Evolutionary conservation across 2,329 filamentous ascomycete species (phyloP), one percentile per base, ranked within the genome.

Genomic region (Alternaria novae-zelandiae): DNA sequence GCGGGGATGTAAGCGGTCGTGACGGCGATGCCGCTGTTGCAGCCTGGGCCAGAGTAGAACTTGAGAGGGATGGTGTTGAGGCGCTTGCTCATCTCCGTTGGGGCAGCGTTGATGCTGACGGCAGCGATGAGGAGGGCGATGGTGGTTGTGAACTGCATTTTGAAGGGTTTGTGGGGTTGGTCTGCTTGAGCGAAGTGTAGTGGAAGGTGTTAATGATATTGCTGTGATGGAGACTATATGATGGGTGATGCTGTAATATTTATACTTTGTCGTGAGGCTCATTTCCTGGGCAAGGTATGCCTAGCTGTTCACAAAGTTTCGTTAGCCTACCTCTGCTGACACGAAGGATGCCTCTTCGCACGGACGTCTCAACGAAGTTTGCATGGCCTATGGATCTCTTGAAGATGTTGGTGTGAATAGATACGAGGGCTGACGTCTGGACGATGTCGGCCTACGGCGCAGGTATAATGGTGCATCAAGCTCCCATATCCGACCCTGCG

Each of bases 1-100:
- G 67, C 59, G 36, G 65, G 67, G 17, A 71, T 57, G 41, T 54
- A 60, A 28, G 65, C 57, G 25, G 64, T 67, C 25, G 64, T 64
- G 20, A 67, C 36, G 60, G 17, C 15, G 11, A 11, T 54, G 30
- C 57, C 44, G 25, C 46, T 15, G 26, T 66, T 66, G 57, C 70
- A 69, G 15, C 60, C 62, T 3, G 54, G n/a, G 54, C 63, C 59
- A 15, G 54, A 47, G 49, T 60, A 70, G 64, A 68, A 63, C 41
- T 36, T 58, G 47, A 70, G 54, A 26, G 67, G 69, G 25, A 69
- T 63, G n/a, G 59, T 21, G 4, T 63, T 58, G 47, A 69, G 55
- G 30, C 59, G 51, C 53, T 57, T 58, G 45, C 57, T 58, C n/a
- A 54, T 36, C 17, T 32, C 36, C 50, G 46, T 23, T 11, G 68